Conservation (phyloP, 2,329 filamentous ascomycete species). For the Coniochaeta sp. region DNA sequence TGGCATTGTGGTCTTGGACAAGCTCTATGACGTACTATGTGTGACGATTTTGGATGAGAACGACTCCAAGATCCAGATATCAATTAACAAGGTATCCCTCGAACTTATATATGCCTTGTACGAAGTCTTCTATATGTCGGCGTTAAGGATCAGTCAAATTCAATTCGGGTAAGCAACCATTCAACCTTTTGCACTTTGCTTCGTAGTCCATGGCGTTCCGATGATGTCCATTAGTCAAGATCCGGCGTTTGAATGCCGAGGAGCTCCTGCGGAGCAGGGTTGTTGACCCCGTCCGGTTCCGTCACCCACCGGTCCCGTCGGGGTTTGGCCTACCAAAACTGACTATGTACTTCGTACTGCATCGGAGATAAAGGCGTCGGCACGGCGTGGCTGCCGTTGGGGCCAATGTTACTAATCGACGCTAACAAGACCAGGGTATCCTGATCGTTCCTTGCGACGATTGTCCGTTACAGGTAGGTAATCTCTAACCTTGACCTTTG, state of each 20-base stretch:
- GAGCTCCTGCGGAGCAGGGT: not conserved
- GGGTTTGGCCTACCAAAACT: no score
- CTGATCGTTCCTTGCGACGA: no score
- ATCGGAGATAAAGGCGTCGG: no score
- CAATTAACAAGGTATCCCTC: not conserved
- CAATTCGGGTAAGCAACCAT: not conserved
- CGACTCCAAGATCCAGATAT: not conserved
- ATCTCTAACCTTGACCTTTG: no score
- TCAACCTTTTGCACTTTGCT: not conserved
- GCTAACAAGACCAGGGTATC: no score
- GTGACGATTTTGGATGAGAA: not conserved
- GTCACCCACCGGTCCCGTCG: no score
- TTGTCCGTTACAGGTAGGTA: no score
- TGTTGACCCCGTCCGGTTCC: not conserved
- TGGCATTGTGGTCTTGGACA: constrained; percentile 11
- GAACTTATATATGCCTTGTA: not conserved
- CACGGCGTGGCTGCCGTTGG: no score
- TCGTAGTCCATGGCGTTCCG: not conserved
- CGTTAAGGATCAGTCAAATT: not conserved
- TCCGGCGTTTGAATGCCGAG: not conserved
- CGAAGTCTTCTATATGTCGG: not conserved
- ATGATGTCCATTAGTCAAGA: not conserved
- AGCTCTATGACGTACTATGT: not conserved
- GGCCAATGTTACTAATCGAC: no score
- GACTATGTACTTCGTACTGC: no score